Base-by-base conservation (phyloP, 192 early-diverging fungal genomes). In the Allomyces macrogynus region DNA sequence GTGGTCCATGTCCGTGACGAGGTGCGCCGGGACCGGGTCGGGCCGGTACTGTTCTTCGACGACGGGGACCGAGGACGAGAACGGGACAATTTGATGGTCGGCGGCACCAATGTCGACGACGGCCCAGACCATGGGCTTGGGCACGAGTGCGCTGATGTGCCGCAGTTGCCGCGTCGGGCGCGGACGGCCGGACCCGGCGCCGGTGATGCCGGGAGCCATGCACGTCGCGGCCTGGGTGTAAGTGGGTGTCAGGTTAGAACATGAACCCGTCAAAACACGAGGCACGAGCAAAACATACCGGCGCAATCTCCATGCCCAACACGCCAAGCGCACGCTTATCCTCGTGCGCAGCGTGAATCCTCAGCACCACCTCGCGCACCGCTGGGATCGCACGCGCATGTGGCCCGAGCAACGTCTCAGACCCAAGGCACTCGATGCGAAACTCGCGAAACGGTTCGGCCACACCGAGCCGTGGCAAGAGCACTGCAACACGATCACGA, bases 141-240 rank as follows among this genome's bases (percentile, higher is more conserved):
- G 76, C 10, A 83, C 67, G 49, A 85, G 64, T 40, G 75, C 67
- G 10, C 81, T 80, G 67, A 84, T 82, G 65, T 85, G 83, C 10
- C 79, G 77, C 66, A 85, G 68, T 62, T 83, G 80, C 3, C 76
- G 80, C 10, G 77, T 71, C 22, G 83, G 77, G 10, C 73, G 72
- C 25, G 83, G 81, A 16, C 83, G 77, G 24, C 78, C 80, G 3
- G 74, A 64, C 60, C 77, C 81, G 27, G 74, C 77, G 32, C 80
- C 79, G 24, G 79, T 79, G 40, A 81, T 79, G 54, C 78, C 79
- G 1, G 79, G 79, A 4, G 76, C 76, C 79, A 81, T 81, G 62
- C 74, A 76, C 43, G 79, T 81, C 22, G 76, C 79, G n/a, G 76
- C 62, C 75, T 77, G 43, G n/a, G n/a, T n/a, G n/a, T n/a, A n/a